phyloP scores from a whole-genome alignment of 352 stramenopile species.

The Phytophthora nicotianae region DNA sequence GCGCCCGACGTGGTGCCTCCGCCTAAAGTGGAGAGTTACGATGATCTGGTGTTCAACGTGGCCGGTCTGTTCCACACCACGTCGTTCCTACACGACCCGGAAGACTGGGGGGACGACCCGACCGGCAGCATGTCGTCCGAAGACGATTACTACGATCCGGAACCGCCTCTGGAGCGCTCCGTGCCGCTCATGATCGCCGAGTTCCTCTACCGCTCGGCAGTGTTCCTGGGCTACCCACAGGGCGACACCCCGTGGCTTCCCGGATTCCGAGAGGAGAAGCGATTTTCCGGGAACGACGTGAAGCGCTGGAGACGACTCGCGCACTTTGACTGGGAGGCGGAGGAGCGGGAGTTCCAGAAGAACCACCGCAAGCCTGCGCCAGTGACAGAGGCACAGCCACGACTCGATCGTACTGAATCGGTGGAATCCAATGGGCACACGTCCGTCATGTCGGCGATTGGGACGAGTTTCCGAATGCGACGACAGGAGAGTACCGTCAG shows the following conservation, averaged over 20 bases:
- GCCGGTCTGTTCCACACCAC: conserved; percentile 61
- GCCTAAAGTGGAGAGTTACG: conserved; percentile 48
- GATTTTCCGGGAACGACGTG: conserved; percentile 77
- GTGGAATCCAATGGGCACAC: conserved; percentile 35
- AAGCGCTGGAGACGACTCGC: conserved; percentile 76
- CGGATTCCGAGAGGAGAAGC: conserved; percentile 68
- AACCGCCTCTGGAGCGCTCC: conserved; percentile 60
- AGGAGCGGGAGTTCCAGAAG: conserved; percentile 51
- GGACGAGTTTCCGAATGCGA: conserved; percentile 26
- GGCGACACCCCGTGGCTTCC: conserved; percentile 61
- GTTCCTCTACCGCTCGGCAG: conserved; percentile 75
- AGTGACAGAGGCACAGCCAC: conserved; percentile 3
- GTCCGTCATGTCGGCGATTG: conserved; percentile 36
- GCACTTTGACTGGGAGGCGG: conserved; percentile 67
- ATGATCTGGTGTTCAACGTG: conserved; percentile 67
- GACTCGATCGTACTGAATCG: conserved; percentile 19
- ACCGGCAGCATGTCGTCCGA: conserved; percentile 32
- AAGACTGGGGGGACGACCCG: conserved; percentile 36
- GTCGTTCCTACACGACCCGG: conserved; percentile 55
- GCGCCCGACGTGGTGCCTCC: conserved; percentile 44
- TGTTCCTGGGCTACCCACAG: conserved; percentile 64
- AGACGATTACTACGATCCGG: conserved; percentile 26
- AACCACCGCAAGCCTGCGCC: conserved; percentile 13
- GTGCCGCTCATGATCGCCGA: conserved; percentile 81
- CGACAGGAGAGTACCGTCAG: conserved; percentile 27